These are phyloP conservation scores for Quercus cerris DNA, from an alignment of 306 rosid species.

Conservation along the genomic window DNA sequence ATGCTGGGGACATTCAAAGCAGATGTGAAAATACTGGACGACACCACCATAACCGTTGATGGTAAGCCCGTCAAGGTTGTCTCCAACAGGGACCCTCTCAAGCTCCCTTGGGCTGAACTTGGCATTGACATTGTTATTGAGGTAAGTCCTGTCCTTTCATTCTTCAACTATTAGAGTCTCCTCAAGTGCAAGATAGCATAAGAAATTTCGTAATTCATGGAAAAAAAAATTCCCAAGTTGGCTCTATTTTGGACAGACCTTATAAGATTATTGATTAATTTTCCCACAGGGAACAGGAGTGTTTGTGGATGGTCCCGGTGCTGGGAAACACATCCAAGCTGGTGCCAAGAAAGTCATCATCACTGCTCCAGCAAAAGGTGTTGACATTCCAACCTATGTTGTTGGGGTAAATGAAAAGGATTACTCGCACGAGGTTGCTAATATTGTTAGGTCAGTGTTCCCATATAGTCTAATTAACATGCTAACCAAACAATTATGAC, in stretches of 20 bases:
- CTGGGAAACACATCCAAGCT: slow-evolving; percentile 97
- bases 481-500: neutral
- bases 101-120: slow-evolving; percentile 97
- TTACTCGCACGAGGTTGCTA: slow-evolving; percentile 59
- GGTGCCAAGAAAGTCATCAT: slow-evolving; percentile 98
- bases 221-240: neutral
- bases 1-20: slow-evolving; percentile 95
- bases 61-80: slow-evolving; percentile 93
- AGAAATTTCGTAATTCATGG: neutral
- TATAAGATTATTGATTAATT: slow-evolving; percentile 2
- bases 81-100: slow-evolving; percentile 84
- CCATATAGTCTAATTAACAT: neutral
- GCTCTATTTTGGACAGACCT: neutral
- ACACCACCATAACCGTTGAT: slow-evolving; percentile 77
- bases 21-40: slow-evolving; percentile 65
- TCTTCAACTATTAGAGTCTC: neutral
- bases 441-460: slow-evolving; percentile 69
- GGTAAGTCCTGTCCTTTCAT: slow-evolving; percentile 33
- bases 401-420: slow-evolving; percentile 85
- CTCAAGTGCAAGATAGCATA: neutral
- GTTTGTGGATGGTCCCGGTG: slow-evolving; percentile 98
- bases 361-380: slow-evolving; percentile 99
- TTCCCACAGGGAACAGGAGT: slow-evolving; percentile 92
- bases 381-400: slow-evolving; percentile 95
- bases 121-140: slow-evolving; percentile 98